Base-by-base conservation (phyloP, 163 green algal species). In the Scenedesmus sp. region DNA sequence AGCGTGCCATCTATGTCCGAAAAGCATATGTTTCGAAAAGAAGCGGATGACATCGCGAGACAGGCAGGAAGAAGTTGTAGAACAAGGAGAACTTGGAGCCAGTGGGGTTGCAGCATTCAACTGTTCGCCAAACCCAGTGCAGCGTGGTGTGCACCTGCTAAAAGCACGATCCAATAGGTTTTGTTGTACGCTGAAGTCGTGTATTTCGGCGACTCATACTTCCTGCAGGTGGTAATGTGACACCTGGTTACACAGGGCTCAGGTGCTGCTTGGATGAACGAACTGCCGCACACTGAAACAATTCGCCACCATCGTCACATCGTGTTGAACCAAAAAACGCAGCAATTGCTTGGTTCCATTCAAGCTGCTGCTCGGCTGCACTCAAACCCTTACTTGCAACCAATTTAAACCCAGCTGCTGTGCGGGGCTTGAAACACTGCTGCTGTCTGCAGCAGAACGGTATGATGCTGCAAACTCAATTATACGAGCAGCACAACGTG, bases 1-100 rank as follows among this genome's bases (percentile, higher is more conserved):
- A 94, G 93, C 1, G 94, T 96, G 3, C 94, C 94, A 66, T 96
- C 94, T n/a, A 96, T 89, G 57, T 96, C 94, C 10, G 82, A 93
- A 46, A 96, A 96, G n/a, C 74, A 87, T 23, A 91, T 79, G 76
- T 18, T 52, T 13, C 23, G 4, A 23, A 79, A 79, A 15, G 70
- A 79, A 2, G 70, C 70, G 26, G 23, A 79, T 7, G 70, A 79
- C 70, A 79, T 79, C 3, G 70, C 23, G 23, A 52, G 5, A 52
- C 8, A 15, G 18, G 4, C 1, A 79, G 4, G 23, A 23, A 15
- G 34, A 46, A 46, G 34, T 79, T 23, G 70, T 23, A 79, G 70
- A 46, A 13, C 23, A 52, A 46, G 23, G 52, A 5, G 66, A 26
- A 18, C n/a, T 84, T 18, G 4, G 4, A 55, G 77, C 77, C n/a